A percentile compares a stretch with the other conserved stretches of the same genome.
Evolutionary conservation across 176 grass and related monocot genomes (phyloP).

Genomic region (Thinopyrum elongatum): DNA sequence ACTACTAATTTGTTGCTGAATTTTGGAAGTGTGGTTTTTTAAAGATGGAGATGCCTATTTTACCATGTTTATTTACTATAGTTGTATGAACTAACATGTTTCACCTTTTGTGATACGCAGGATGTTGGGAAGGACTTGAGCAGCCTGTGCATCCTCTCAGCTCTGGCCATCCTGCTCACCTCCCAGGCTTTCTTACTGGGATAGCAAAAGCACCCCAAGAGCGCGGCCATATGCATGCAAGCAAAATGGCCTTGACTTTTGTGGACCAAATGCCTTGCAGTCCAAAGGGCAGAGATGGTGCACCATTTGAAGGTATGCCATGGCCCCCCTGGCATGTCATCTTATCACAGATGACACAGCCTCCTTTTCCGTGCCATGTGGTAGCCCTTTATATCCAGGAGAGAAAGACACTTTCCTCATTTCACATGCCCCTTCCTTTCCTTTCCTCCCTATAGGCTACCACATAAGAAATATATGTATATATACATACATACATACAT

Average conservation of each 20-base stretch:
- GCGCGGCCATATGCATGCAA: conserved; percentile 20
- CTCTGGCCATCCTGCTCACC: conserved; percentile 52
- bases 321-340: conserved; percentile 17
- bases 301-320: conserved; percentile 60
- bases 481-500: conserved; percentile 1
- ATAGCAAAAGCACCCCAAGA: conserved; percentile 21
- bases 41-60: background rate
- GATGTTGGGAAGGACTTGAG: conserved; percentile 43
- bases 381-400: conserved; percentile 47
- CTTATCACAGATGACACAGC: conserved; percentile 37
- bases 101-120: conserved; percentile 40
- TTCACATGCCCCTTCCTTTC: background rate
- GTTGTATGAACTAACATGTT: background rate
- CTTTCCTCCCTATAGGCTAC: background rate
- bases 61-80: background rate
- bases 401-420: conserved; percentile 41
- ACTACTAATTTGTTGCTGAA: background rate
- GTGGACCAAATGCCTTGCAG: conserved; percentile 46
- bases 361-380: conserved; percentile 33
- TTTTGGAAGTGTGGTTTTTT: background rate
- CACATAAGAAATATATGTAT: background rate
- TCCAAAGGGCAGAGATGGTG: conserved; percentile 42
- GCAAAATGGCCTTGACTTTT: conserved; percentile 42
- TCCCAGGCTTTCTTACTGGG: conserved; percentile 61
- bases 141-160: conserved; percentile 38